Conservation (phyloP, 2,329 filamentous ascomycete species). For the Amauroascus verrucosus region DNA sequence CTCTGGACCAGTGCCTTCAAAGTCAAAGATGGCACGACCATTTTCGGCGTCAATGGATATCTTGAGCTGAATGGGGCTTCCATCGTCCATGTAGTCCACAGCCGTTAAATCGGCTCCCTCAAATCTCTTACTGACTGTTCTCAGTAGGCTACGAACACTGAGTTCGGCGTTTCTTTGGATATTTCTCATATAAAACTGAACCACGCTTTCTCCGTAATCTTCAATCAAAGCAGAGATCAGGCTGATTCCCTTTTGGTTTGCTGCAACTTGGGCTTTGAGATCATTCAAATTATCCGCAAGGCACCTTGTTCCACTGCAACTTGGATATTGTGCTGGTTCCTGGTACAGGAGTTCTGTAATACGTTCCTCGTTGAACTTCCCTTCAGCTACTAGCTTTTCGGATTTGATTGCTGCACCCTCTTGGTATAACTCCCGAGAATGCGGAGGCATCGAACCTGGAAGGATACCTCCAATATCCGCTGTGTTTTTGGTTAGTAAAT, state of each 20-base stretch:
- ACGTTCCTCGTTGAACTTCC: conserved; percentile 61
- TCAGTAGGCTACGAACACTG: conserved; percentile 60
- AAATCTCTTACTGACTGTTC: conserved; percentile 54
- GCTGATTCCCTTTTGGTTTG: conserved; percentile 71
- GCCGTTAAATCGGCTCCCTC: conserved; percentile 56
- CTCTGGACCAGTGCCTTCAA: conserved; percentile 65
- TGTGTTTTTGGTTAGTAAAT: conserved; percentile 14
- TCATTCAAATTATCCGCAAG: conserved; percentile 72
- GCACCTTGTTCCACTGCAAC: conserved; percentile 64
- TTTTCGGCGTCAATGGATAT: conserved; percentile 61
- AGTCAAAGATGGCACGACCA: conserved; percentile 65
- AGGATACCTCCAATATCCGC: conserved; percentile 70
- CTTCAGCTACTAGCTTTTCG: conserved; percentile 57
- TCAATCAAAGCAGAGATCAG: conserved; percentile 60
- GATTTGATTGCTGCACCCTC: conserved; percentile 56
- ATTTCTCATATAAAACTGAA: conserved; percentile 67
- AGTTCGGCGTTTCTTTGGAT: conserved; percentile 70
- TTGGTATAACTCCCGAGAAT: conserved; percentile 55
- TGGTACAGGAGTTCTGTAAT: conserved; percentile 58
- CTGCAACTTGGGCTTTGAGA: conserved; percentile 70
- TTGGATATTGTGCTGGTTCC: conserved; percentile 60
- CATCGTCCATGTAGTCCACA: conserved; percentile 73
- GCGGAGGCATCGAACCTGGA: conserved; percentile 68
- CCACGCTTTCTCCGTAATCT: conserved; percentile 62
- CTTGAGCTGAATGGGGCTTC: conserved; percentile 62